These are phyloP conservation scores for Urochloa ruziziensis DNA, from an alignment of 176 grass and related monocot species.

Conservation along the genomic window DNA sequence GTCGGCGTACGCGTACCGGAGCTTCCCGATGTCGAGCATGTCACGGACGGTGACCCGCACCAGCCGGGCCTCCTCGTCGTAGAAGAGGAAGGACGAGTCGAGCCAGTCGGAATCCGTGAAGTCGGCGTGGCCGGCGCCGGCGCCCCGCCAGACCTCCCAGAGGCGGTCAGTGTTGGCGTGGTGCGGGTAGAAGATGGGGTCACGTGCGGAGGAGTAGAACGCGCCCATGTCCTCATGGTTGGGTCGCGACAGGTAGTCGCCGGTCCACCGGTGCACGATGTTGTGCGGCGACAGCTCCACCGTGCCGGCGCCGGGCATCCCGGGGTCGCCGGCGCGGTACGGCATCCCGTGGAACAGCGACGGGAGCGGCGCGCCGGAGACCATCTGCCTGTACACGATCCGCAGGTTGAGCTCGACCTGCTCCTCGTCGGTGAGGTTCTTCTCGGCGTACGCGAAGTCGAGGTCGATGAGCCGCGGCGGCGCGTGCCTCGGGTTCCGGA, in stretches of 20 bases:
- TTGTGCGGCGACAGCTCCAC: slow-evolving; percentile 41
- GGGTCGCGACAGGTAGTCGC: slow-evolving; percentile 20
- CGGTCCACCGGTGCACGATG: slow-evolving; percentile 36
- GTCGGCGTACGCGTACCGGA: slow-evolving; percentile 5
- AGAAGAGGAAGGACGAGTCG: slow-evolving; percentile 53
- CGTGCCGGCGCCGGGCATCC: slow-evolving; percentile 22
- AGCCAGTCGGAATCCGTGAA: slow-evolving; percentile 52
- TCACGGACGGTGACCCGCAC: slow-evolving; percentile 40
- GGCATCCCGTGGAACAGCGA: slow-evolving; percentile 43
- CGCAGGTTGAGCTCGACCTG: slow-evolving; percentile 37
- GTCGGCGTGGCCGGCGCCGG: not conserved
- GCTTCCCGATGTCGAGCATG: not conserved
- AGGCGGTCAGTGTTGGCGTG: slow-evolving; percentile 57
- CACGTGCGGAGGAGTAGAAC: slow-evolving; percentile 55
- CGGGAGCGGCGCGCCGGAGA: not conserved
- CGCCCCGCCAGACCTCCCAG: slow-evolving; percentile 37
- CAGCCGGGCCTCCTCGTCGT: slow-evolving; percentile 53
- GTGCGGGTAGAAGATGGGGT: slow-evolving; percentile 55
- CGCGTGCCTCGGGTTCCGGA: slow-evolving; percentile 25
- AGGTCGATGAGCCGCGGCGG: slow-evolving; percentile 44
- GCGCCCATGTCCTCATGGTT: slow-evolving; percentile 50
- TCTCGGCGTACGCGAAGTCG: not conserved
- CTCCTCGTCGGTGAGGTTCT: slow-evolving; percentile 21
- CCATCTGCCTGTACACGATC: slow-evolving; percentile 47
- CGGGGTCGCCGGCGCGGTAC: slow-evolving; percentile 22